Evolutionary conservation across 148 eudicot genomes (phyloP).

Genomic region (Chenopodium berlandieri): DNA sequence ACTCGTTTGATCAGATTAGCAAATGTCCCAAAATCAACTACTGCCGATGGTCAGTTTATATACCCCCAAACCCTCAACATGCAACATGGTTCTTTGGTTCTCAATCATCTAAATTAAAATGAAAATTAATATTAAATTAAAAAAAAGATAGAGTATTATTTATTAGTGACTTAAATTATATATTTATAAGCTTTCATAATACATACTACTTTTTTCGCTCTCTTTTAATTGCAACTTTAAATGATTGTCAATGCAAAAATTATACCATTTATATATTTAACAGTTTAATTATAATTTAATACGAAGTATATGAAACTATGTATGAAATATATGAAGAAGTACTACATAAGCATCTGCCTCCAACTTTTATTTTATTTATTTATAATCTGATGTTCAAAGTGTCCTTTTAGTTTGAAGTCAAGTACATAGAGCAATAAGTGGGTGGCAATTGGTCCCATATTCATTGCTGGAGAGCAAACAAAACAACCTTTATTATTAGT

Average conservation of each 20-base stretch:
- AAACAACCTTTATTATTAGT: conserved; percentile 28
- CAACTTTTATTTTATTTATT: background rate
- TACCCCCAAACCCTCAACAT: background rate
- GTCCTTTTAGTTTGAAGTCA: conserved; percentile 5
- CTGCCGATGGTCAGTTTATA: background rate
- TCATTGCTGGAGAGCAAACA: conserved; percentile 15
- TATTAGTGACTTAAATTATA: too few relatives aligned
- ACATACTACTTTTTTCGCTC: too few relatives aligned
- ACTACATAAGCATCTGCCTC: background rate
- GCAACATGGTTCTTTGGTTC: background rate
- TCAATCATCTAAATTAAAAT: background rate
- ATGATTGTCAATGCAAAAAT: too few relatives aligned
- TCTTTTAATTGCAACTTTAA: too few relatives aligned
- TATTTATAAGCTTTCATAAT: too few relatives aligned
- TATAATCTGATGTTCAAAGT: background rate
- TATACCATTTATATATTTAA: too few relatives aligned
- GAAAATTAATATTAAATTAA: too few relatives aligned
- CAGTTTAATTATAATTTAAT: too few relatives aligned
- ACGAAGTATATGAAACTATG: too few relatives aligned
- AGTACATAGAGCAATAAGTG: background rate
- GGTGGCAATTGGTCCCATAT: conserved; percentile 11
- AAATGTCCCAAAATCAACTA: conserved; percentile 3
- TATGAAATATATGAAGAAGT: background rate
- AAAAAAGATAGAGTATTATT: too few relatives aligned
- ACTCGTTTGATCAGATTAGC: background rate